Percentiles rank a stretch among this genome's conserved stretches.
Conservation (phyloP, 495 filamentous ascomycete genomes). For the Aspergillus kassunensis region DNA sequence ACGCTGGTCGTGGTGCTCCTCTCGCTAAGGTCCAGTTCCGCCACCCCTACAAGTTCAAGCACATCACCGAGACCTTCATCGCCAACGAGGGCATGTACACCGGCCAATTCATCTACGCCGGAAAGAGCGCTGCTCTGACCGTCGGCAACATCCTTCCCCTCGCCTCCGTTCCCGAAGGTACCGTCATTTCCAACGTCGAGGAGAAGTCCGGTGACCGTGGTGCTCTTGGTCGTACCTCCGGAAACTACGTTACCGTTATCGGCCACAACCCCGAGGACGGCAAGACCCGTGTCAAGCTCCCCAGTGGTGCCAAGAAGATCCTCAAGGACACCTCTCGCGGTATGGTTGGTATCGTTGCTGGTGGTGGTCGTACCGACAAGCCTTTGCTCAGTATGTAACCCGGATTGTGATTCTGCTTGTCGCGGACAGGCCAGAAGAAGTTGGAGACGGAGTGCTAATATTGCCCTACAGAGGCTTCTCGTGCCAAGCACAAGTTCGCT, state of each 20-base stretch:
- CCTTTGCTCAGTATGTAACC: slow-evolving; percentile 66
- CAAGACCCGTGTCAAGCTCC: slow-evolving; percentile 99
- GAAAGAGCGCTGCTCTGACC: slow-evolving; percentile 93
- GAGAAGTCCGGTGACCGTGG: slow-evolving; percentile 98
- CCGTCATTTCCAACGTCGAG: slow-evolving; percentile 97
- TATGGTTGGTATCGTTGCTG: slow-evolving; percentile 99
- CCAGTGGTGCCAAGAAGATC: slow-evolving; percentile 98
- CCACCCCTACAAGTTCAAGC: slow-evolving; percentile 85
- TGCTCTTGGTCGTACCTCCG: slow-evolving; percentile 89
- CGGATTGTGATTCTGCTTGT: not conserved
- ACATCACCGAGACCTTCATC: slow-evolving; percentile 94
- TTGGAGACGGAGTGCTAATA: slow-evolving; percentile 12
- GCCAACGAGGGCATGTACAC: slow-evolving; percentile 99
- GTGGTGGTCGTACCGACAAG: slow-evolving; percentile 99
- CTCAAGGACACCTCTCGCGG: slow-evolving; percentile 85
- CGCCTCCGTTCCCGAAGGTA: slow-evolving; percentile 92
- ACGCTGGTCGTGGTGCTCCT: slow-evolving; percentile 95
- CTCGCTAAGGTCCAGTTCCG: slow-evolving; percentile 96
- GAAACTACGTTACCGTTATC: slow-evolving; percentile 98
- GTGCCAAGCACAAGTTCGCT: slow-evolving; percentile 98
- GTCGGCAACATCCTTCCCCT: slow-evolving; percentile 97
- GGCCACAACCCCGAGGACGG: slow-evolving; percentile 99
- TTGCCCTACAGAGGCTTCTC: slow-evolving; percentile 65
- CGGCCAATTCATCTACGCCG: slow-evolving; percentile 99
- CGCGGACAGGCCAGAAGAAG: not conserved